Evolutionary conservation across 352 stramenopile species (phyloP).

Genomic region (Discostella stelligera): DNA sequence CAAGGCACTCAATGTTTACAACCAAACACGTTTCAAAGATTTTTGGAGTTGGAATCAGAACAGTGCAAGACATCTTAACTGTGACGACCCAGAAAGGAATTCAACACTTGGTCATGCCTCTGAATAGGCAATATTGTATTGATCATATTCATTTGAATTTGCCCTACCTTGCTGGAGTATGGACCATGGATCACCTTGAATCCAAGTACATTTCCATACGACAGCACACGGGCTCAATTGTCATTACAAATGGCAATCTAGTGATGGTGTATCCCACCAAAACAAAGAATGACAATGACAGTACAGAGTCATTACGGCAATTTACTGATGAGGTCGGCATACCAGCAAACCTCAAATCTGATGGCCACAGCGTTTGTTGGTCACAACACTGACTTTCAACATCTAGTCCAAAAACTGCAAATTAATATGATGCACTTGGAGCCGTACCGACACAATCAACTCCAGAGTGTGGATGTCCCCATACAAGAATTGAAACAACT

Average conservation of each 20-base stretch:
- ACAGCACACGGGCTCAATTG: background rate
- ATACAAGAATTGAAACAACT: conserved; percentile 32
- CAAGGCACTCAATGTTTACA: background rate
- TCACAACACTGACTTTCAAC: too few relatives aligned
- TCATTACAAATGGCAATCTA: conserved; percentile 7
- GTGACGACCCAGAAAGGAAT: background rate
- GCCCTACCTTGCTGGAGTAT: background rate
- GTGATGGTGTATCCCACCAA: too few relatives aligned
- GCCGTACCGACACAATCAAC: conserved; percentile 13
- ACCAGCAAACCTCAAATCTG: too few relatives aligned
- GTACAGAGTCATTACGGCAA: too few relatives aligned
- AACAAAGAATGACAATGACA: too few relatives aligned
- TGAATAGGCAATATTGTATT: conserved; percentile 9
- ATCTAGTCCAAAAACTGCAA: background rate
- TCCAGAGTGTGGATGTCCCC: conserved; percentile 7
- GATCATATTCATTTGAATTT: conserved; percentile 14
- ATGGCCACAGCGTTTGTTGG: conserved; percentile 4
- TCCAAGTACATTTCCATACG: background rate
- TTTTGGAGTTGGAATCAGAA: background rate
- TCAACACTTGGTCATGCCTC: background rate
- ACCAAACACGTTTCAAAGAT: background rate
- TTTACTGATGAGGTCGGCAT: too few relatives aligned
- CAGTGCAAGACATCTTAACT: background rate
- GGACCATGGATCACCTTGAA: background rate
- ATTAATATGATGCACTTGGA: conserved; percentile 16